Evolutionary conservation across 257 asterid genomes (phyloP).

Genomic region (Forsythia suspensa): DNA sequence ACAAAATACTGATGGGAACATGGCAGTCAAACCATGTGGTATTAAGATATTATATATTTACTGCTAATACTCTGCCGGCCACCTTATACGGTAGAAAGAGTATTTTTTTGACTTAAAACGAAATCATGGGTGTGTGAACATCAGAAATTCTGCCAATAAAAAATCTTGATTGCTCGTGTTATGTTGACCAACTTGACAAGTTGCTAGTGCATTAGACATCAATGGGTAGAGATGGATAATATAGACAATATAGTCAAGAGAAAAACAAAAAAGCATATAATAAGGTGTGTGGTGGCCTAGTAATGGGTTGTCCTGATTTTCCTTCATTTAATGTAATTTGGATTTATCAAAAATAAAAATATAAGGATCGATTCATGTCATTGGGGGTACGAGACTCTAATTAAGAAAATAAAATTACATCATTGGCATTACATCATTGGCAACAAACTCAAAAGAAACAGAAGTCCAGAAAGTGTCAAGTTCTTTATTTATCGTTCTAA

Average conservation of each 20-base stretch:
- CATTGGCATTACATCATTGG: conserved; percentile 5
- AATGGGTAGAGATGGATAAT: not conserved
- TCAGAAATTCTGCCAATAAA: not conserved
- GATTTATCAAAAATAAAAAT: not conserved
- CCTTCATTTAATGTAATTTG: not conserved
- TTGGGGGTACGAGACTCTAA: not conserved
- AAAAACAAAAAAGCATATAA: not conserved
- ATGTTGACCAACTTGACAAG: not conserved
- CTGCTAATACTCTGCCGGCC: too few relatives aligned
- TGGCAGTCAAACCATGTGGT: not conserved
- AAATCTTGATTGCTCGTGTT: not conserved
- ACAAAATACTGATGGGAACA: conserved; percentile 2
- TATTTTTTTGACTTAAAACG: not conserved
- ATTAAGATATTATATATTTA: not conserved
- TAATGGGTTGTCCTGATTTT: too few relatives aligned
- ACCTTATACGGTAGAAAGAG: not conserved
- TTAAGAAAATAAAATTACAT: conserved; percentile 11
- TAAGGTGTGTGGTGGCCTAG: not conserved
- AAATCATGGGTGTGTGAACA: not conserved
- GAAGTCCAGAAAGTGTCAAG: not conserved
- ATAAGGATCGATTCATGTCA: not conserved
- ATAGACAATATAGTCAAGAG: not conserved
- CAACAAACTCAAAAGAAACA: conserved; percentile 9
- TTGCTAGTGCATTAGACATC: not conserved
- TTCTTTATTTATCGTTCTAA: not conserved